Percentiles rank a stretch among this genome's conserved stretches.
Evolutionary conservation across 345 rosid species (phyloP).

Genomic region (Luvunga scandens): DNA sequence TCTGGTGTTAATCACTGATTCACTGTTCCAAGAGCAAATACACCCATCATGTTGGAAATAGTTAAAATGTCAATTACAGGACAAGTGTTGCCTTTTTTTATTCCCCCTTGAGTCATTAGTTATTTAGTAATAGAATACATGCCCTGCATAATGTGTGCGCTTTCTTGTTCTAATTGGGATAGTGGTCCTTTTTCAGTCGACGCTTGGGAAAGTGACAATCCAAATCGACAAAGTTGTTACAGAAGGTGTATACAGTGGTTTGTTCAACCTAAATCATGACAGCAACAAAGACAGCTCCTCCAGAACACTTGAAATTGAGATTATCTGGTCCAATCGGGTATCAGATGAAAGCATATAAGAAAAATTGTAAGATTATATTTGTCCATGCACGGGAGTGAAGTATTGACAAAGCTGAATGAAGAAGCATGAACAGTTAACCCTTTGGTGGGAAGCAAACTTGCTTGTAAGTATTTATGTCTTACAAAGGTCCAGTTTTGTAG

Average conservation of each 20-base stretch:
- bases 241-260: constrained; percentile 72
- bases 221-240: constrained; percentile 87
- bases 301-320: constrained; percentile 74
- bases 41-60: neutral
- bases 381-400: neutral
- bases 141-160: neutral
- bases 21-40: neutral
- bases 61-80: neutral
- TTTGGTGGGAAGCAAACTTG: constrained; percentile 6
- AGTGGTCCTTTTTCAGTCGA: constrained; percentile 47
- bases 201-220: constrained; percentile 78
- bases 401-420: neutral
- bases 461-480: constrained; percentile 24
- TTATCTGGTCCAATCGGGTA: constrained; percentile 62
- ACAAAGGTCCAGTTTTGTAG: constrained; percentile 38
- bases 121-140: neutral
- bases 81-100: neutral
- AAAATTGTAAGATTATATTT: neutral
- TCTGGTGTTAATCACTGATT: neutral
- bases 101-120: neutral
- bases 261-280: constrained; percentile 63
- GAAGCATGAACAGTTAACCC: neutral
- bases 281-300: constrained; percentile 62
- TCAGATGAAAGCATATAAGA: constrained; percentile 25
- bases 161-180: constrained; percentile 13